These are phyloP conservation scores for Yamadazyma kitorensis DNA, from an alignment of 805 yeast species.

Conservation along the genomic window DNA sequence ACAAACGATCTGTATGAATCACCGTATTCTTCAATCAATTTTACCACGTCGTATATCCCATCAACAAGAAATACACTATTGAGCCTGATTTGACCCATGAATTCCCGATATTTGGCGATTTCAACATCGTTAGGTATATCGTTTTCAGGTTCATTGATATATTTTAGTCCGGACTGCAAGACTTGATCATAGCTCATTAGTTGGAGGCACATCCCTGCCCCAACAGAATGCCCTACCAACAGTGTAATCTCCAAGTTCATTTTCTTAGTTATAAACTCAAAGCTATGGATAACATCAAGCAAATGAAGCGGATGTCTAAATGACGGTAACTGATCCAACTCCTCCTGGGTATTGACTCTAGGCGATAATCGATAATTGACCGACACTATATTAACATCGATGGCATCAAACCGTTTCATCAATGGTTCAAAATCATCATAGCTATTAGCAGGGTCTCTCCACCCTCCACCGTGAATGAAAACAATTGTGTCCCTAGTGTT, in stretches of 20 bases:
- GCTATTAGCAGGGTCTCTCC: constrained; percentile 72
- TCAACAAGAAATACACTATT: constrained; percentile 37
- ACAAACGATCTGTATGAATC: constrained; percentile 52
- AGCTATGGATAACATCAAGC: constrained; percentile 49
- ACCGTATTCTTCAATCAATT: constrained; percentile 60
- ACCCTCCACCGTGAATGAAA: constrained; percentile 85
- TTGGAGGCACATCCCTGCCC: constrained; percentile 66
- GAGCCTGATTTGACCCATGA: constrained; percentile 2
- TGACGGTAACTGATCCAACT: constrained; percentile 5
- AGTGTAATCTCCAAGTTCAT: constrained; percentile 14
- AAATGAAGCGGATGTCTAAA: constrained; percentile 61
- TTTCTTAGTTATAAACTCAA: constrained; percentile 26
- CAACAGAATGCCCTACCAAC: constrained; percentile 75
- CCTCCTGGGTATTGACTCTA: constrained; percentile 18
- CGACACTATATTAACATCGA: constrained; percentile 21
- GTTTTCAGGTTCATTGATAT: constrained; percentile 1
- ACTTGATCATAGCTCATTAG: constrained; percentile 29
- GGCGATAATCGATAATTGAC: constrained; percentile 69
- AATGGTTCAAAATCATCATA: constrained; percentile 46
- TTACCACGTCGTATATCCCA: constrained; percentile 62
- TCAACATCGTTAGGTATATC: background rate
- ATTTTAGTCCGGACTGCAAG: constrained; percentile 14
- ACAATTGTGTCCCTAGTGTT: constrained; percentile 34
- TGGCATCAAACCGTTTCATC: constrained; percentile 1
- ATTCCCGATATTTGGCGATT: background rate